Evolutionary conservation across 805 yeast genomes (phyloP), one percentile per base, ranked within the genome.

Genomic region (Metschnikowia aberdeeniae): DNA sequence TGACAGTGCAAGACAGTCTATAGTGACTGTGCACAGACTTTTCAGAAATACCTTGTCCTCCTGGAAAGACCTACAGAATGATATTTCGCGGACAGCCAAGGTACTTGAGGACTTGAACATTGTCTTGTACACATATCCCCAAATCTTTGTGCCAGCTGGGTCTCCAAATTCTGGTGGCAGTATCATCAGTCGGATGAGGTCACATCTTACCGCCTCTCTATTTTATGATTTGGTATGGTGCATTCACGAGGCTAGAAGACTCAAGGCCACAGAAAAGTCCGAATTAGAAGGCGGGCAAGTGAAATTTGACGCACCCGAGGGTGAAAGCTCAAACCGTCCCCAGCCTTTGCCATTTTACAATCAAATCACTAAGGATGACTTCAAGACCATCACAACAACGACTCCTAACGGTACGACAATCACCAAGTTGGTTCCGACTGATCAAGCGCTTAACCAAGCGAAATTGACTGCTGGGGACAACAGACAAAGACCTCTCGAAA

Each of bases 211-310:
- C 0, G 96, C 93, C 1, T 89, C 97, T 0, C 65, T 90, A 42
- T 90, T 90, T 57, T 90, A 90, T 60, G 97, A 90, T 63, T 72
- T 90, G 42, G 92, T 90, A 10, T 89, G 96, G 89, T 86, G 95
- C 62, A 84, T 90, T 39, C 97, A 90, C 64, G 97, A 90, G 59
- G 97, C 96, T 0, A 75, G 95, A 61, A 73, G 97, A 60, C 71
- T 95, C 43, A 69, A 72, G 27, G 60, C 64, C 31, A 62, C 65
- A 6, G 70, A 63, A 34, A 68, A 66, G 41, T 57, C 55, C 26
- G 57, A 59, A 4, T 45, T 55, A 27, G 17, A 33, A 34, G 29
- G 43, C 27, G 26, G 24, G 10, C 44, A 40, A 11, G 33, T 57
- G 27, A 33, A 30, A 35, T 40, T 40, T 19, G 51, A 37, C 4